Evolutionary conservation across 805 yeast genomes (phyloP), one percentile per base, ranked within the genome.

Genomic region (Teunomyces lycoperdinae): DNA sequence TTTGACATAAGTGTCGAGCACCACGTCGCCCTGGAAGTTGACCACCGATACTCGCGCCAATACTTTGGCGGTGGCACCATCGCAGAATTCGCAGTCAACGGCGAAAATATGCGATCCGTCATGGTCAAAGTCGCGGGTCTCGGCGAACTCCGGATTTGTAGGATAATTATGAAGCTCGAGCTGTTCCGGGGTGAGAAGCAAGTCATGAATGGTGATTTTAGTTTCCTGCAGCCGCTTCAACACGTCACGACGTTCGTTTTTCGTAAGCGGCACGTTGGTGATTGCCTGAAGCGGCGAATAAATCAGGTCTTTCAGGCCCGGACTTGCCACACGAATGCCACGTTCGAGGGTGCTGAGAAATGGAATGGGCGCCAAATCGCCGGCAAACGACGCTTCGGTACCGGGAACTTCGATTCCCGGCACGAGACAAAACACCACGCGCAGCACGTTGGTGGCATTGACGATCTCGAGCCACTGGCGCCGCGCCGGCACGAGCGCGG

Each of bases 41-140:
- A 90, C 78, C 8, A 94, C 54, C 2, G 96, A 87, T 0, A 88
- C 80, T 45, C 97, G 74, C 0, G 98, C 82, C 35, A 92, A 70
- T 1, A 81, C 96, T 36, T 77, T 74, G 0, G 89, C 90, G 1
- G 58, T 52, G 0, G 70, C 78, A 0, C 91, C 67, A 49, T 76
- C 68, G 62, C 97, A 89, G 89, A 92, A 94, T 67, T 92, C 99
- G 72, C 99, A 94, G 67, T 92, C 99, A 14, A 94, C 54, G 0
- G 96, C 94, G 68, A 80, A 89, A 0, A 86, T 80, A 48, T 75
- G 82, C 0, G 86, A 77, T 0, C 83, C 84, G 8, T 73, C 82
- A 51, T 80, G 84, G 0, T 77, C 79, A 50, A 81, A 78, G 1
- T 59, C 47, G 10, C 34, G 53, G 0, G 96, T 85, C 38, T 79